Evolutionary conservation across 805 yeast species (phyloP).

Genomic region (Priceomyces haplophilus): DNA sequence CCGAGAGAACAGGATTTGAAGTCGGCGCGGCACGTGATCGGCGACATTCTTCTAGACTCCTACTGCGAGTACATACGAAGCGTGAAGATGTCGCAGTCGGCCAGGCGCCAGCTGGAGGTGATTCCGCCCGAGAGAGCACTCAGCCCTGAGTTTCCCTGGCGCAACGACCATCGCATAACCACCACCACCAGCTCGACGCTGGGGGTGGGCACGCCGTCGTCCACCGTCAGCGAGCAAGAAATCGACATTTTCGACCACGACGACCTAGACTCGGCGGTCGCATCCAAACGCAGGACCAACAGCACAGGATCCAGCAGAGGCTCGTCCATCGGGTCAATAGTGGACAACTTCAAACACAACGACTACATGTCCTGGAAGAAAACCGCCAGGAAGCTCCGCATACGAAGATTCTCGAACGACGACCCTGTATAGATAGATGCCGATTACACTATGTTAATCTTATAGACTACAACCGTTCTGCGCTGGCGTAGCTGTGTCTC

Average conservation of each 20-base stretch:
- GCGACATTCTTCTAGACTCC: conserved; percentile 30
- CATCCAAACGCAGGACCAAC: conserved; percentile 6
- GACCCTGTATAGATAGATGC: conserved; percentile 1
- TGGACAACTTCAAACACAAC: conserved; percentile 24
- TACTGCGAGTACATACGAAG: conserved; percentile 30
- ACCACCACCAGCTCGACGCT: neutral
- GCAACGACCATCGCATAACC: neutral
- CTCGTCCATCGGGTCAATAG: conserved; percentile 29
- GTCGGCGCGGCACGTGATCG: conserved; percentile 17
- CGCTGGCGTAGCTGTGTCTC: neutral
- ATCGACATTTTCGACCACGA: conserved; percentile 3
- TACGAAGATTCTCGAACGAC: conserved; percentile 29
- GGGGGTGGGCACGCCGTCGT: neutral
- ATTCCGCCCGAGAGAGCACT: conserved; percentile 3
- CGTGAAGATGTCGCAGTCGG: conserved; percentile 6
- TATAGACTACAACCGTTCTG: conserved; percentile 1
- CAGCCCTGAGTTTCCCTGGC: conserved; percentile 1
- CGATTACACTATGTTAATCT: neutral
- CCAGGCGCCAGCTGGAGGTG: conserved; percentile 14
- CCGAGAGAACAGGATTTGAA: conserved; percentile 18
- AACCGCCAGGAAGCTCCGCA: conserved; percentile 28
- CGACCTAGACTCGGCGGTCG: neutral
- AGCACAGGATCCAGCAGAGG: conserved; percentile 21
- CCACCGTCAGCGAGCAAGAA: neutral
- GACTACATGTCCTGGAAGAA: conserved; percentile 27